Evolutionary conservation across 495 filamentous ascomycete genomes (phyloP).

Genomic region (Hypoxylon fuscum): DNA sequence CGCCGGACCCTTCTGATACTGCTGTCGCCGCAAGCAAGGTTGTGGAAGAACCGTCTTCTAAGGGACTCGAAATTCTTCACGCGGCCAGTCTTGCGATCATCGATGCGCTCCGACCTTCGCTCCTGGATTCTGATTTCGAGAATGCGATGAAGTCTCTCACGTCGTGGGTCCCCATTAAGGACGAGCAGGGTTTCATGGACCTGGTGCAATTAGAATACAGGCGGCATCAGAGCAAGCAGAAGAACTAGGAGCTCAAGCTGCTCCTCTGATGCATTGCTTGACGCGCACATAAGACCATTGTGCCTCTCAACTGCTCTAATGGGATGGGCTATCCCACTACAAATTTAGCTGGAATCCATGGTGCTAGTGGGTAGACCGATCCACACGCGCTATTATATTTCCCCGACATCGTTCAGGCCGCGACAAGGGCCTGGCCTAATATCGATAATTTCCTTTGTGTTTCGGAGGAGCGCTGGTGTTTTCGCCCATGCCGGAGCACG

Average conservation of each 20-base stretch:
- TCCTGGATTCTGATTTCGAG: constrained; percentile 95
- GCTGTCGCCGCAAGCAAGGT: constrained; percentile 16
- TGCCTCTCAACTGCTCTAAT: not conserved
- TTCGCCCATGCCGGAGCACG: constrained; percentile 20
- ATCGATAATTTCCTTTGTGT: constrained; percentile 29
- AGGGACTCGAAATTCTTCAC: constrained; percentile 87
- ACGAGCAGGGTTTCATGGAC: constrained; percentile 93
- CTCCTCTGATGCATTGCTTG: constrained; percentile 8
- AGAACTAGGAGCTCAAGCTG: constrained; percentile 33
- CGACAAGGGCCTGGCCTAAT: constrained; percentile 29
- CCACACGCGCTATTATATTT: constrained; percentile 2
- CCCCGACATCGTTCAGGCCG: constrained; percentile 25
- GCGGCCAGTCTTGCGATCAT: constrained; percentile 91
- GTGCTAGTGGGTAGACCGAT: constrained; percentile 8
- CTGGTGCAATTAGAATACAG: constrained; percentile 95
- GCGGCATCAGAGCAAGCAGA: constrained; percentile 60
- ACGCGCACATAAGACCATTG: not conserved
- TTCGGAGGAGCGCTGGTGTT: constrained; percentile 31
- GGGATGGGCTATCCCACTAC: constrained; percentile 2
- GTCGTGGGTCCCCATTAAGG: constrained; percentile 93
- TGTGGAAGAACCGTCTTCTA: constrained; percentile 35
- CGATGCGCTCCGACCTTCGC: constrained; percentile 87
- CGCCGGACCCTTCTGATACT: constrained; percentile 20
- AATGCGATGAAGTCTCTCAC: constrained; percentile 98
- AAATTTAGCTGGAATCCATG: not conserved